phyloP scores from a whole-genome alignment of 805 yeast species.

The Hanseniaspora nectarophila region DNA sequence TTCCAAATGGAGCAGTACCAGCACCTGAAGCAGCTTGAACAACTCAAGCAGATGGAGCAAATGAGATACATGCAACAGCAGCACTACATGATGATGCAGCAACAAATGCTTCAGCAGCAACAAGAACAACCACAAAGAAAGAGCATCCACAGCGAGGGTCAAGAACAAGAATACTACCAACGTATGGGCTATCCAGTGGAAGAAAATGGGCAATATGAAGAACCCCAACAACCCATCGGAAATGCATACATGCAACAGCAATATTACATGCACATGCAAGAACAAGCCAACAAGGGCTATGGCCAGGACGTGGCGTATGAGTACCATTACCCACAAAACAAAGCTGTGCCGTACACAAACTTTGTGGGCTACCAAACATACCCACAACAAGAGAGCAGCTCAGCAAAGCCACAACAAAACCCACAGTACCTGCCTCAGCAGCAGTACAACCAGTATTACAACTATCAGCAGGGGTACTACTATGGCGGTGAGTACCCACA shows the following conservation, averaged over 20 bases:
- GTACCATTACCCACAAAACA: not conserved
- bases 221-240: not conserved
- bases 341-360: not conserved
- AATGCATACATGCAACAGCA: not conserved
- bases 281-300: not conserved
- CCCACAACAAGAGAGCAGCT: not conserved
- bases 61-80: conserved; percentile 17
- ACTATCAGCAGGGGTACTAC: not conserved
- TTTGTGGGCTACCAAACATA: not conserved
- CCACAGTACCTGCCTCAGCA: not conserved
- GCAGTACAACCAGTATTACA: not conserved
- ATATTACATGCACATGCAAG: not conserved
- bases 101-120: conserved; percentile 16
- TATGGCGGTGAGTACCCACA: not conserved
- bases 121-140: conserved; percentile 15
- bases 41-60: conserved; percentile 23
- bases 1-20: conserved; percentile 26
- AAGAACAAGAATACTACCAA: not conserved
- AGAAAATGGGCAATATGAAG: not conserved
- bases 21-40: conserved; percentile 33
- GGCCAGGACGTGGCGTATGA: not conserved
- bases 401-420: not conserved
- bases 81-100: conserved; percentile 18
- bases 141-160: not conserved
- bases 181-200: not conserved